Percentiles rank a stretch among this genome's conserved stretches.
Conservation (phyloP, 139 green algal species). For the Coelastrella sp. region DNA sequence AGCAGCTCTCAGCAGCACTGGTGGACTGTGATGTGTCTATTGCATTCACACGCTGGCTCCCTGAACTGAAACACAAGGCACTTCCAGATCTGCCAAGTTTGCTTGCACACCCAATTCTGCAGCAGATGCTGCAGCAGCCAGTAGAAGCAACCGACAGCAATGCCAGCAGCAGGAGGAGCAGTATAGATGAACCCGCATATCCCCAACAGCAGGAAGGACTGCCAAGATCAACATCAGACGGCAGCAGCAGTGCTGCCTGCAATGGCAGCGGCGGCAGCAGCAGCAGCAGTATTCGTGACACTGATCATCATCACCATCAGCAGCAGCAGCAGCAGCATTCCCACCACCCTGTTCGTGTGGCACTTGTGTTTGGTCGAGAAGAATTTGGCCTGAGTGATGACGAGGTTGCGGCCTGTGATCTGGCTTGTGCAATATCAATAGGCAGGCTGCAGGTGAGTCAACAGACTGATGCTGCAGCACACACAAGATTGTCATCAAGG, state of each 20-base stretch:
- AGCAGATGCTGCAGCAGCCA: conserved; percentile 38
- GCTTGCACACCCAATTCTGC: not conserved
- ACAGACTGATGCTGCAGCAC: not conserved
- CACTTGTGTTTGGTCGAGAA: conserved; percentile 77
- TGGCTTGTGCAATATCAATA: conserved; percentile 69
- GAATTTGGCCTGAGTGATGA: conserved; percentile 70
- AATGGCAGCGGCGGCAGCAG: not conserved
- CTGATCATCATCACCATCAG: not conserved
- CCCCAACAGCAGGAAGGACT: too few relatives aligned
- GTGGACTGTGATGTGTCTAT: conserved; percentile 44
- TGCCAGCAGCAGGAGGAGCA: not conserved
- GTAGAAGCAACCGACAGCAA: not conserved
- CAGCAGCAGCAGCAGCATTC: conserved; percentile 31
- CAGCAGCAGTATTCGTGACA: not conserved
- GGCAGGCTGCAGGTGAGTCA: conserved; percentile 55
- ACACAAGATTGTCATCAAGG: not conserved
- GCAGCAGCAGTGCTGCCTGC: not conserved
- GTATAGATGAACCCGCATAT: too few relatives aligned
- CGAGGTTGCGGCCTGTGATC: conserved; percentile 69
- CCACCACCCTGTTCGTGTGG: conserved; percentile 40
- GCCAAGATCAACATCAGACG: too few relatives aligned
- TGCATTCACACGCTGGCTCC: conserved; percentile 68
- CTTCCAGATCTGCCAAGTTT: conserved; percentile 40
- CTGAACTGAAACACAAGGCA: conserved; percentile 34
- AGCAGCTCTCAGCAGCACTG: conserved; percentile 56